A percentile compares a stretch with the other conserved stretches of the same genome.
These are phyloP conservation scores for Daldinia caldariorum DNA, from an alignment of 495 filamentous ascomycete genomes.

Conservation along the genomic window DNA sequence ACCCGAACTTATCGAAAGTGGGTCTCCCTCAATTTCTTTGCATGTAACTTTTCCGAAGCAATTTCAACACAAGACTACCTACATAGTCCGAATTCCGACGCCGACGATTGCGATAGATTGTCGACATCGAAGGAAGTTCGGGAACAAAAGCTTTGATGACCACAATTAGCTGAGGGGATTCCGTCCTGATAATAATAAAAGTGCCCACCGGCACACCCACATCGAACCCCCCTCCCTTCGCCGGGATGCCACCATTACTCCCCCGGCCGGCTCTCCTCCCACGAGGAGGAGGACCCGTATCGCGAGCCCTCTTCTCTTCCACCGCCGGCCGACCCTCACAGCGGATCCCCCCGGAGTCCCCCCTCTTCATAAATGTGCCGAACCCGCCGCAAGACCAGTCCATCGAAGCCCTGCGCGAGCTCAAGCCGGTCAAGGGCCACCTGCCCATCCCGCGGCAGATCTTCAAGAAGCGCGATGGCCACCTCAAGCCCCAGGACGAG, in stretches of 20 bases:
- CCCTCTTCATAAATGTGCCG: slow-evolving; percentile 57
- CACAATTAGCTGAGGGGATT: slow-evolving; percentile 5
- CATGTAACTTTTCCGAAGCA: slow-evolving; percentile 22
- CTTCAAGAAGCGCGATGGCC: slow-evolving; percentile 52
- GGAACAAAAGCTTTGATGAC: neutral
- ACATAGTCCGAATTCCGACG: slow-evolving; percentile 2
- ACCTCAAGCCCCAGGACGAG: slow-evolving; percentile 43
- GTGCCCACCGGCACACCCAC: slow-evolving; percentile 29
- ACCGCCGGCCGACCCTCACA: neutral
- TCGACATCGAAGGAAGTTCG: slow-evolving; percentile 2
- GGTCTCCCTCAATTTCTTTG: slow-evolving; percentile 28
- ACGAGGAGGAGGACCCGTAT: slow-evolving; percentile 14
- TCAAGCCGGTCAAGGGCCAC: slow-evolving; percentile 52
- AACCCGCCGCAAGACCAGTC: slow-evolving; percentile 57
- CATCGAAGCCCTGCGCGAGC: slow-evolving; percentile 46
- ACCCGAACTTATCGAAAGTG: slow-evolving; percentile 14
- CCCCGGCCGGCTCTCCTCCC: slow-evolving; percentile 10
- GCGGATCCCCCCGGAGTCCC: slow-evolving; percentile 57
- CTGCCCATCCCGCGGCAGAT: slow-evolving; percentile 57
- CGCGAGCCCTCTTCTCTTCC: slow-evolving; percentile 32
- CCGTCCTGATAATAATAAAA: neutral
- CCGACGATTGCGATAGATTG: neutral
- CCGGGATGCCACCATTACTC: slow-evolving; percentile 44
- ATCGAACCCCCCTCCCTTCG: neutral
- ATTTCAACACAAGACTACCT: slow-evolving; percentile 5